Percentiles rank a stretch among this genome's conserved stretches.
These are phyloP conservation scores for Breviolum minutum DNA, from an alignment of 73 alveolate species.

Conservation along the genomic window DNA sequence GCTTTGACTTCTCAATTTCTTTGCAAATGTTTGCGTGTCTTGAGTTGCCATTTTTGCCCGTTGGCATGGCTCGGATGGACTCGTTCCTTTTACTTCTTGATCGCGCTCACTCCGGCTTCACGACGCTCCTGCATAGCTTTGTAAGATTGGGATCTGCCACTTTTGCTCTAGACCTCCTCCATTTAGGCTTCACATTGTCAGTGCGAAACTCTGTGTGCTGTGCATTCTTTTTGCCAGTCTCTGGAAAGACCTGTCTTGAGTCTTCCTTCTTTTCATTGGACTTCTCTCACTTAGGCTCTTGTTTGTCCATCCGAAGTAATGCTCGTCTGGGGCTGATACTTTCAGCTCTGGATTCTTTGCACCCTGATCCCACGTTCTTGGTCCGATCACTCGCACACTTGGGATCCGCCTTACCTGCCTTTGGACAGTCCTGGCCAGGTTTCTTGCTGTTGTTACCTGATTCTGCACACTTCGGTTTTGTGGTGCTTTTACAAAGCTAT, in stretches of 20 bases:
- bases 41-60: not conserved
- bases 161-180: not conserved
- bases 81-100: not conserved
- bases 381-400: not conserved
- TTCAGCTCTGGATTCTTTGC: not conserved
- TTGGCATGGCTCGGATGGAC: conserved; percentile 12
- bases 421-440: not conserved
- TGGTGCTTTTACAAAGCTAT: conserved; percentile 2
- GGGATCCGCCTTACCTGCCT: not conserved
- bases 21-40: not conserved
- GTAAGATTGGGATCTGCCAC: not conserved
- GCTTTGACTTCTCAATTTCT: not conserved
- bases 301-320: not conserved
- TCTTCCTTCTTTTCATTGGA: conserved; percentile 17
- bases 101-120: not conserved
- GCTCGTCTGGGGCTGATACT: not conserved
- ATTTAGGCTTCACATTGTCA: not conserved
- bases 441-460: not conserved
- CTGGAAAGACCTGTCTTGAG: not conserved
- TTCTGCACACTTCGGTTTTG: not conserved
- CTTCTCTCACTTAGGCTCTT: conserved; percentile 19
- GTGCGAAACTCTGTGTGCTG: not conserved
- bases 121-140: conserved; percentile 12
- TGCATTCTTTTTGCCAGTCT: not conserved
- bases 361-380: not conserved